Percentiles rank a stretch among this genome's conserved stretches.
Evolutionary conservation across 495 filamentous ascomycete genomes (phyloP).

Genomic region (Tuber borchii): DNA sequence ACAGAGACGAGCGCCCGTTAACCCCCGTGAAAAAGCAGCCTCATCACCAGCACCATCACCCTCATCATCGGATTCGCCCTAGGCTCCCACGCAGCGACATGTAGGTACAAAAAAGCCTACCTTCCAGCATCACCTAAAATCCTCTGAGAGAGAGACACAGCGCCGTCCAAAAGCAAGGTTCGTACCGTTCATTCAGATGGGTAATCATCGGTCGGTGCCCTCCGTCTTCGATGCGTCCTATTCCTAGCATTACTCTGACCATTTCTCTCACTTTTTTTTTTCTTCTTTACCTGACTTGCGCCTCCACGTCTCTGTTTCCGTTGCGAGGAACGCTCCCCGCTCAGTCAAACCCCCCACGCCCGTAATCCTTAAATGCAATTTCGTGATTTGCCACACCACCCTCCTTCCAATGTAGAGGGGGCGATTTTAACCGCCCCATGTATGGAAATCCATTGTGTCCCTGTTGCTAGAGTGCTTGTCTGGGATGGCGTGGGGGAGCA

Average conservation of each 20-base stretch:
- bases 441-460: slow-evolving; percentile 34
- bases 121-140: not conserved
- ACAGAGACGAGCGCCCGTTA: not conserved
- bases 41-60: not conserved
- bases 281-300: not conserved
- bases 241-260: slow-evolving; percentile 19
- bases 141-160: not conserved
- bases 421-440: slow-evolving; percentile 36
- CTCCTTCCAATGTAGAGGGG: slow-evolving; percentile 27
- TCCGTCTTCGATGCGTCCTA: slow-evolving; percentile 26
- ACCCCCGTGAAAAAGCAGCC: not conserved
- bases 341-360: slow-evolving; percentile 24
- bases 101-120: not conserved
- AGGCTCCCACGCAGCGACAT: not conserved
- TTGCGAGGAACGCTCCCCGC: slow-evolving; percentile 21
- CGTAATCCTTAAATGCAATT: slow-evolving; percentile 32
- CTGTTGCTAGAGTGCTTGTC: slow-evolving; percentile 28
- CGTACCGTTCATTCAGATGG: slow-evolving; percentile 8
- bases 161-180: not conserved
- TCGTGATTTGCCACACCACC: slow-evolving; percentile 33
- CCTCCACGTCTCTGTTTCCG: slow-evolving; percentile 26
- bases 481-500: slow-evolving; percentile 30
- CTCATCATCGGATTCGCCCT: not conserved
- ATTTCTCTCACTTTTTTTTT: slow-evolving; percentile 12
- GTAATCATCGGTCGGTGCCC: slow-evolving; percentile 14